These are phyloP conservation scores for Telopea speciosissima DNA, from an alignment of 177 flowering plant species.

Conservation along the genomic window DNA sequence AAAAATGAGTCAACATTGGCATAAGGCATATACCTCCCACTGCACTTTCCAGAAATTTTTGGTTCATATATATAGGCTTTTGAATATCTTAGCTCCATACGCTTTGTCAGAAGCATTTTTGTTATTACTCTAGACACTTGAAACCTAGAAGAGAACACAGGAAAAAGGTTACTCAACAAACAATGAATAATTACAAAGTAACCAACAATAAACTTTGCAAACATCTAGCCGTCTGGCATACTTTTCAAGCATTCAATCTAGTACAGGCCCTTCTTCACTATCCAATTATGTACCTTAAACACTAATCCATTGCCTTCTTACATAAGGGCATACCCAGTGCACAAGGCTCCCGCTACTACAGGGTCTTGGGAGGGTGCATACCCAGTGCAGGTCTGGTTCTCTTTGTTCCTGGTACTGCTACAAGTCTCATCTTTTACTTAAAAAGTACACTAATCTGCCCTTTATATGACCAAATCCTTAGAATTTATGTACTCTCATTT, in stretches of 20 bases:
- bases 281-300: not conserved
- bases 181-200: not conserved
- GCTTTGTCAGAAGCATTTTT: conserved; percentile 35
- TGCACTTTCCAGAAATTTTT: conserved; percentile 30
- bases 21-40: conserved; percentile 59
- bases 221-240: not conserved
- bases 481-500: too few species aligned
- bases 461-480: too few species aligned
- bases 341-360: too few species aligned
- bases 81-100: conserved; percentile 28
- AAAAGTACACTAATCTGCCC: too few species aligned
- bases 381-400: too few species aligned
- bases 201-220: not conserved
- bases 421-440: too few species aligned
- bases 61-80: conserved; percentile 30
- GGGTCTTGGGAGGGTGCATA: too few species aligned
- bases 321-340: too few species aligned
- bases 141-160: conserved; percentile 30
- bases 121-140: conserved; percentile 52
- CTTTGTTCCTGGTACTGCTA: too few species aligned
- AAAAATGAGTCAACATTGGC: conserved; percentile 64
- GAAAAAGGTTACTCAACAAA: not conserved
- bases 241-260: not conserved
- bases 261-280: not conserved
- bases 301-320: not conserved